Conservation (phyloP, 2,329 filamentous ascomycete species). For the Cryphonectria naterciae region DNA sequence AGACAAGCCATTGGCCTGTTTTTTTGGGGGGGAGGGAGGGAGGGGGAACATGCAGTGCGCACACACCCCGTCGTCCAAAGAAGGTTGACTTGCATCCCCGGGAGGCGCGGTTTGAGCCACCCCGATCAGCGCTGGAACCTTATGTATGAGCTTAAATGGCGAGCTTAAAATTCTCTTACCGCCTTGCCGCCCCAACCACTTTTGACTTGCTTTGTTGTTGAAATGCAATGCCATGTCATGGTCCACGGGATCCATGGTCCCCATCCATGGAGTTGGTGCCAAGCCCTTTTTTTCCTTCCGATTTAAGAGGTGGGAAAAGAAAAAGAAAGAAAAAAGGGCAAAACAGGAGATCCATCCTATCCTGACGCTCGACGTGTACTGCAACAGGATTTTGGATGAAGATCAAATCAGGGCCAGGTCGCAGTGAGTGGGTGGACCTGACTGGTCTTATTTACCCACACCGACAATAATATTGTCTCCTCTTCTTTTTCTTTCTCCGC, state of each 20-base stretch:
- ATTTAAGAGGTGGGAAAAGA: too few species aligned
- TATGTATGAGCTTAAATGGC: slow-evolving; percentile 30
- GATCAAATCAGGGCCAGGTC: not conserved
- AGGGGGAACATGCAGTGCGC: slow-evolving; percentile 17
- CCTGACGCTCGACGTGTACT: not conserved
- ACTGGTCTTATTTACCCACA: not conserved
- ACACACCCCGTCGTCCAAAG: slow-evolving; percentile 25
- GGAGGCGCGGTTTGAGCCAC: slow-evolving; percentile 10
- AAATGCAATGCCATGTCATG: not conserved
- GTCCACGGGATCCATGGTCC: not conserved
- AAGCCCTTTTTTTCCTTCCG: not conserved
- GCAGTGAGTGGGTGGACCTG: not conserved
- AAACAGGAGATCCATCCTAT: not conserved
- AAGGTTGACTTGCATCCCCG: slow-evolving; percentile 28
- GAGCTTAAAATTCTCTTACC: slow-evolving; percentile 22
- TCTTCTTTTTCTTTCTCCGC: not conserved
- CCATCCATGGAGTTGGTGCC: not conserved
- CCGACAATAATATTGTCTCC: not conserved
- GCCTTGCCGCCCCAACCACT: slow-evolving; percentile 2
- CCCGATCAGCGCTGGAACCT: slow-evolving; percentile 28
- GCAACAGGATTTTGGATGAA: not conserved
- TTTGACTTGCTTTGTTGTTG: not conserved
- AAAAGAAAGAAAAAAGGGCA: not conserved
- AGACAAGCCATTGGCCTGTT: not conserved
- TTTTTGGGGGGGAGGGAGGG: not conserved